Evolutionary conservation across 805 yeast species (phyloP).

Genomic region (Pichia nanzhaoensis): DNA sequence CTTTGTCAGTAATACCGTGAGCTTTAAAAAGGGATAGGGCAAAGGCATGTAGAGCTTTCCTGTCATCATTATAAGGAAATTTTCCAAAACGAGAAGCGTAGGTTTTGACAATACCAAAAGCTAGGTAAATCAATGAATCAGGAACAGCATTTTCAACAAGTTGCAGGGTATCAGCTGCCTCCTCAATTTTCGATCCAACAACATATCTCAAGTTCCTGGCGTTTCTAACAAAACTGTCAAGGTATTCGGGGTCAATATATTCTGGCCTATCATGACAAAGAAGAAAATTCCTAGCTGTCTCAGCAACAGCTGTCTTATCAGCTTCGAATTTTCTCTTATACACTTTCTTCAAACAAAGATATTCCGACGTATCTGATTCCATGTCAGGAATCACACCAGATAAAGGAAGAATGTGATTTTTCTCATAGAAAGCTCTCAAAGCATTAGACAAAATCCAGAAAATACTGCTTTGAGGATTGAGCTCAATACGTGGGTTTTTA

Average conservation of each 20-base stretch:
- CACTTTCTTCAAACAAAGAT: constrained; percentile 48
- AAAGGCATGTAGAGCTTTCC: constrained; percentile 18
- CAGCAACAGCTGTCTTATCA: too few species aligned
- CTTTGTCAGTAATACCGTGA: too few species aligned
- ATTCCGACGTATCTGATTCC: constrained; percentile 67
- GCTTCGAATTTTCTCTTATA: constrained; percentile 48
- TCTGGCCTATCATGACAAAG: too few species aligned
- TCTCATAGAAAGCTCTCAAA: constrained; percentile 42
- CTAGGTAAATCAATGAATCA: constrained; percentile 30
- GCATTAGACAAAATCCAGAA: constrained; percentile 65
- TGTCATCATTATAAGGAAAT: constrained; percentile 17
- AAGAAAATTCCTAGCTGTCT: constrained; percentile 17
- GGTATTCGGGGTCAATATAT: constrained; percentile 18
- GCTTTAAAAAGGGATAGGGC: constrained; percentile 24
- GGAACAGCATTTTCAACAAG: not conserved
- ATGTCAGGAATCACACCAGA: constrained; percentile 80
- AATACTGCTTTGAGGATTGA: constrained; percentile 20
- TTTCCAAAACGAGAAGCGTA: constrained; percentile 23
- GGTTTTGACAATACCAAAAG: constrained; percentile 32
- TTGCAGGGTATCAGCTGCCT: not conserved
- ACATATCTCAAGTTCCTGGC: constrained; percentile 42
- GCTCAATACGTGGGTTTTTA: constrained; percentile 12
- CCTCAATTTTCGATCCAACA: constrained; percentile 5
- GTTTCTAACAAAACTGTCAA: constrained; percentile 55
- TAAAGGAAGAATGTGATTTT: constrained; percentile 48